Base-by-base conservation (phyloP, 2,329 filamentous ascomycete species). In the Pseudogymnoascus sp. region DNA sequence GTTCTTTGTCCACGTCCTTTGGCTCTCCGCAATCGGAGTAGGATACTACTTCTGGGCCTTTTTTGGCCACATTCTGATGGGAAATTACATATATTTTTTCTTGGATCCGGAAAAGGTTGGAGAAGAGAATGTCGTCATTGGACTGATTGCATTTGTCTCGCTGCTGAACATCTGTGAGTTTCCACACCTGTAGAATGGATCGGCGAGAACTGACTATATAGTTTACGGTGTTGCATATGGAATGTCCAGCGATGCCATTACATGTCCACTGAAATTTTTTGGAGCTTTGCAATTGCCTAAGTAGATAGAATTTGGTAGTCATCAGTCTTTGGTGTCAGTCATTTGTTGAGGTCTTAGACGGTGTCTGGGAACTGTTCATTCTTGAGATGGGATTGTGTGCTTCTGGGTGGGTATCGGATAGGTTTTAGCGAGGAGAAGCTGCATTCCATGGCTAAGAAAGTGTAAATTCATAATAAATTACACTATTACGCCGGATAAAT, bases 11-110 rank as follows among this genome's bases (percentile, higher is more conserved):
- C 68, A 68, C 45, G 41, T 66, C 59, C 35, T 61, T 26, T 65
- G 63, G n/a, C 59, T 71, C 7, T 60, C 64, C 3, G 37, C 63
- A 34, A 41, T 71, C 8, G 61, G 62, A 21, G 26, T 63, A 6
- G 4, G 63, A 23, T 72, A 71, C 59, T 59, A 69, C 57, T 61
- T 63, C 18, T 72, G 71, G 71, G 63, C 65, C 23, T 65, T 65
- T 41, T 18, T 71, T 28, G 69, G 70, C 13, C 62, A 68, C 37
- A 58, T 63, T 13, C 15, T 65, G 37, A 65, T 66, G 8, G 68
- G 65, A 23, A 63, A 65, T 55, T 71, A 67, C 58, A 59, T 62
- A 3, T 71, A 67, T 57, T 71, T 62, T 59, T 71, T 68, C 65
- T 63, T 72, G 21, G 67, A 72, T 37, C 63, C 67, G 39, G 63